Evolutionary conservation across 2,329 filamentous ascomycete species (phyloP), one percentile per base, ranked within the genome.

Genomic region (Alternaria viburni): DNA sequence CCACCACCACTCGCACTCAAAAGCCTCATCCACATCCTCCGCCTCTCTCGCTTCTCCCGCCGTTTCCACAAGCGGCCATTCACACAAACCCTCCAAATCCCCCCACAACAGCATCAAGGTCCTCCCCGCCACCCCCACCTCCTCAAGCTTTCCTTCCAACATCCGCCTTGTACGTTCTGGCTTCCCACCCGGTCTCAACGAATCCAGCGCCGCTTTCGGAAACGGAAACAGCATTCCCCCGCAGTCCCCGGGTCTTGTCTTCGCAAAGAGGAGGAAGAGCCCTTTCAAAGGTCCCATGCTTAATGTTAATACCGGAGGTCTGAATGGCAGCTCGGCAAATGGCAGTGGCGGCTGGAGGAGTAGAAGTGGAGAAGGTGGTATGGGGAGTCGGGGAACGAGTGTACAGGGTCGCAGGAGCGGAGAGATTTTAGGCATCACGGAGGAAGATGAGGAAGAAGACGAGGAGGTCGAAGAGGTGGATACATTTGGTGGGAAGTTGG

Each of bases 71-170:
- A 64, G 80, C 90, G 74, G 90, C 88, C 15, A 89, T 88, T 1
- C 82, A 88, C 55, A 86, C 43, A 86, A 91, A 23, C 93, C 90
- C 17, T 54, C 86, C 36, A 87, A 92, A 23, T 94, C 91, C 4
- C 95, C 96, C 1, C 93, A 97, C 77, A 88, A 93, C 69, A 97
- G 74, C 46, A 91, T 98, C 72, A 98, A 98, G 81, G 91, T 98
- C n/a, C 88, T 98, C 3, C 95, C 96, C 1, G 92, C 93, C 0
- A 97, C 94, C 0, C 95, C 95, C 0, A 94, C 91, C 0, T 71
- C 68, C 5, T 80, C 87, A 3, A 84, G 88, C 1, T 97, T 98
- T 73, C 94, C 95, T 0, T 92, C 89, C 55, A 96, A 94, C 69
- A 92, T 97, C 63, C 90, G 95, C 3, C 84, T 97, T 12, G 92